These are phyloP conservation scores for Glycine soja DNA, from an alignment of 306 rosid species.

Conservation along the genomic window DNA sequence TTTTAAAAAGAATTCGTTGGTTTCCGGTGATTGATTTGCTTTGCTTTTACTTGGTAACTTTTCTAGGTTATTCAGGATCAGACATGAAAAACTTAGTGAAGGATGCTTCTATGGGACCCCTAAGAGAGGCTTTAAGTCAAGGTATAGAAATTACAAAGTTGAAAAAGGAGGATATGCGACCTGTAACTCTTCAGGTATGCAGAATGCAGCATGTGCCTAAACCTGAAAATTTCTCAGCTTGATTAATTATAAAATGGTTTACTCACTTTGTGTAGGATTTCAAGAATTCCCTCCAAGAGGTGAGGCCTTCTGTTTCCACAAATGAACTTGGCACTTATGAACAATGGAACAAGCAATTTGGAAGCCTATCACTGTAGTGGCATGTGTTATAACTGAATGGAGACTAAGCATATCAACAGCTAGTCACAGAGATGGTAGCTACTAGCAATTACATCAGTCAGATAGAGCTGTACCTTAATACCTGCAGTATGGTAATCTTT, in stretches of 20 bases:
- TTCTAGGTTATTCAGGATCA: constrained; percentile 90
- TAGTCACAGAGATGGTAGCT: constrained; percentile 1
- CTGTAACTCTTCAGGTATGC: constrained; percentile 77
- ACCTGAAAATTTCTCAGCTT: constrained; percentile 19
- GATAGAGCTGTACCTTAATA: constrained; percentile 10
- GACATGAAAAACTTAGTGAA: constrained; percentile 96
- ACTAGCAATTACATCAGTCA: neutral
- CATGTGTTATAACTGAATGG: neutral
- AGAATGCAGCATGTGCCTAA: constrained; percentile 7
- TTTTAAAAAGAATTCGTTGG: neutral
- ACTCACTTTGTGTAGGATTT: constrained; percentile 65
- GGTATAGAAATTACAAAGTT: constrained; percentile 75
- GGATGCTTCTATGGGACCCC: constrained; percentile 97
- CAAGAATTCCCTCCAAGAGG: constrained; percentile 71
- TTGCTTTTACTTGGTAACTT: constrained; percentile 37
- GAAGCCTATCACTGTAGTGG: constrained; percentile 64
- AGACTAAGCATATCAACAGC: neutral
- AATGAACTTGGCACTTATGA: constrained; percentile 73
- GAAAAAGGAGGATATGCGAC: constrained; percentile 67
- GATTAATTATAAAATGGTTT: constrained; percentile 23
- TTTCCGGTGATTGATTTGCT: constrained; percentile 24
- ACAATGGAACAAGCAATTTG: constrained; percentile 89
- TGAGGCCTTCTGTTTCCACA: constrained; percentile 86
- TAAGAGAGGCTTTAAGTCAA: constrained; percentile 78
- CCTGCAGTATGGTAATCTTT: neutral